Evolutionary conservation across 345 rosid species (phyloP), one percentile per base, ranked within the genome.

Genomic region (Rhizophora mangle): DNA sequence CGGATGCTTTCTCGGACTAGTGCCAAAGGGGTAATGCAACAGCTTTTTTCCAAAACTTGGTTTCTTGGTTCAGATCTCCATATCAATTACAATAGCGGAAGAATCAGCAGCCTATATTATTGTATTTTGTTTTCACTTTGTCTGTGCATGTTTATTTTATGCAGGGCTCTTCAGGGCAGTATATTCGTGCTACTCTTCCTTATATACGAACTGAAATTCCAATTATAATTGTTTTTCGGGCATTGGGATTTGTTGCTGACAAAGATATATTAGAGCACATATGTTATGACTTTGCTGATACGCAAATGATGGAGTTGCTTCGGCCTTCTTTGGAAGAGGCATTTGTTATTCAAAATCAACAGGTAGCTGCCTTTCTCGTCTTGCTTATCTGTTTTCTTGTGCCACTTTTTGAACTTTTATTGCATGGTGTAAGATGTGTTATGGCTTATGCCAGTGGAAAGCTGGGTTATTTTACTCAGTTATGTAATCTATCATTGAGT

Each of bases 1-100:
- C 88, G 96, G 62, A 95, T 95, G 99, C 97, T 95, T 85, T 83
- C 99, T 73, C 91, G 96, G 47, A 87, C 99, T 20, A 89, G 99
- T 79, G 89, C 99, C 34, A 95, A 89, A 81, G 99, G 97, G 93
- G 99, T 95, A 84, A 81, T 72, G 30, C 27, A 49, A 21, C 51
- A 32, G 68, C 0, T 5, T 20, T 43, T 3, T 51, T 26, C 21
- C 2, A 4, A n/a, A 10, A 24, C 27, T 43, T 39, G 8, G 46
- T 56, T 22, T 7, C 36, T 32, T 51, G 46, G 3, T 51, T 65
- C 36, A 22, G 8, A 55, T 63, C 37, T 19, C 10, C 16, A 8
- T 60, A 6, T 55, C 24, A 29, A 51, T 31, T 55, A 3, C 16
- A 43, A 15, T 43, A 11, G 49, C 5, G 1, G 18, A 13, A 43